Base-by-base conservation (phyloP, 257 asterid genomes). In the Linderniella brevidens region DNA sequence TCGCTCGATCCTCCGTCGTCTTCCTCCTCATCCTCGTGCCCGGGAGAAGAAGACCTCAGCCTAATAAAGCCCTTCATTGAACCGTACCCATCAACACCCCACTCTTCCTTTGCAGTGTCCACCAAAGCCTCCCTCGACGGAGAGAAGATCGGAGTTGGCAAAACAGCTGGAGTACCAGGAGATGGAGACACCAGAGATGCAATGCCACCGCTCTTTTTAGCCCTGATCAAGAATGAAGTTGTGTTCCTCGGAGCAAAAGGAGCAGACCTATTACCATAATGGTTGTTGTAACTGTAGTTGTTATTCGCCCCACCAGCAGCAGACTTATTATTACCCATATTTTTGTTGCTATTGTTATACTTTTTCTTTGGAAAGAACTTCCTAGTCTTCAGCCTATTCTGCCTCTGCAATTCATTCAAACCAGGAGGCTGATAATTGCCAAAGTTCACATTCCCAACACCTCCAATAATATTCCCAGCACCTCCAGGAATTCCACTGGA, bases 41-140 rank as follows among this genome's bases (percentile, higher is more conserved):
- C 86, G 0, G 86, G 82, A 6, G 32, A 25, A 6, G 32, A 25
- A 4, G 90, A 75, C 59, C 93, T 75, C 69, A 81, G 57, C 75
- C 93, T 66, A 55, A 81, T 81, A 68, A 81, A 60, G 10, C 93
- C 92, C 57, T 81, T 81, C 93, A 81, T 81, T 10, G 93, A 78
- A 8, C 94, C 94, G 53, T 78, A 78, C 36, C 94, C 94, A 69
- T 82, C 87, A 36, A 82, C 92, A 7, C 94, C 94, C 94, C 94
- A 82, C 54, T 82, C 94, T 54, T 76, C 92, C 66, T 78, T 78
- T 0, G 94, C 94, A 92, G 76, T 82, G 64, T 82, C 94, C 17
- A 73, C 82, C 54, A 82, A 69, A 50, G 69, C 94, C 59, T 82
- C 92, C 58, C 81, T 73, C 0, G 94, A 78, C 1, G 94, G 92